phyloP scores from a whole-genome alignment of 257 asterid genomes.

The Solanum gandarillasii region DNA sequence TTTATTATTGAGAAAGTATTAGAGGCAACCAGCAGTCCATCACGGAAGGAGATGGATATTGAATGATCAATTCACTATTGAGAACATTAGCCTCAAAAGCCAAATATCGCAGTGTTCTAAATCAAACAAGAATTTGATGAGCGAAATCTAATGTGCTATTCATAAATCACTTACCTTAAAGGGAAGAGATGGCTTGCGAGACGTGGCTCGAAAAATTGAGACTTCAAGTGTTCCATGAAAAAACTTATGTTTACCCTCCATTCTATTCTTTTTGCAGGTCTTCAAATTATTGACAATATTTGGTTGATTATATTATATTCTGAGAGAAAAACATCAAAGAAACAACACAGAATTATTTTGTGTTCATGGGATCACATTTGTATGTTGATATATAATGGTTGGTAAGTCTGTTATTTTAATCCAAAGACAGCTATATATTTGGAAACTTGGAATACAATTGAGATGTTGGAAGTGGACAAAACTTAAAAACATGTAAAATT shows the following conservation, averaged over 20 bases:
- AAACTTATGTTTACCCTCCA: constrained; percentile 47
- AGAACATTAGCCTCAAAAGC: background rate
- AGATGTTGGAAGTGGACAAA: constrained; percentile 17
- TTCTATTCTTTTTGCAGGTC: constrained; percentile 5
- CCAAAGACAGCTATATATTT: constrained; percentile 16
- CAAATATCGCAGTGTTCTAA: background rate
- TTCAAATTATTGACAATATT: background rate
- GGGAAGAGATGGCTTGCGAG: constrained; percentile 29
- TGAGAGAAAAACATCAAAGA: background rate
- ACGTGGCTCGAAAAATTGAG: constrained; percentile 64
- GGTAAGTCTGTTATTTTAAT: constrained; percentile 26
- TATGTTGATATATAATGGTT: constrained; percentile 11
- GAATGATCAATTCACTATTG: background rate
- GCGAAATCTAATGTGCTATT: background rate
- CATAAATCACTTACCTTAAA: constrained; percentile 24
- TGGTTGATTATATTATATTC: background rate
- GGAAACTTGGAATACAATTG: constrained; percentile 26
- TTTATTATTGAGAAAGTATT: background rate
- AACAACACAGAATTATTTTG: background rate
- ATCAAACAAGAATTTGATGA: background rate
- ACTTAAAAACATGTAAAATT: constrained; percentile 36
- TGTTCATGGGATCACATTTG: background rate
- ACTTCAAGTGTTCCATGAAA: constrained; percentile 91
- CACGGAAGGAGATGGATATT: background rate
- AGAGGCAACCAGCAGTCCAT: background rate